A percentile compares a stretch with the other conserved stretches of the same genome.
These are phyloP conservation scores for Phialophora tarda DNA, from an alignment of 2,329 filamentous ascomycete genomes.

Conservation along the genomic window DNA sequence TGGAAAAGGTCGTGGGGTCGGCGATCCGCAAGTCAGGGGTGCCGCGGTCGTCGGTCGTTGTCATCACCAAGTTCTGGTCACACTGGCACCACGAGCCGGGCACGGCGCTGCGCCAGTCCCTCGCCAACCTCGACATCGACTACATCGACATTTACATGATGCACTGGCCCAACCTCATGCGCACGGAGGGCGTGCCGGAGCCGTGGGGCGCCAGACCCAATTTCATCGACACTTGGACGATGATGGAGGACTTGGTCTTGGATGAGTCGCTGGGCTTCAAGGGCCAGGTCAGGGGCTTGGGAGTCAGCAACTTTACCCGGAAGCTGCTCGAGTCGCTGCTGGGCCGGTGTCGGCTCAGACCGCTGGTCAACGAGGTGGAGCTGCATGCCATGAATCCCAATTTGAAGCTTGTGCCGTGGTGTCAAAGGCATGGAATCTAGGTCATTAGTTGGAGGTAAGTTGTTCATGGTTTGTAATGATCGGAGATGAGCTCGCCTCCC, in stretches of 20 bases:
- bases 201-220: constrained; percentile 40
- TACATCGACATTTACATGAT: constrained; percentile 74
- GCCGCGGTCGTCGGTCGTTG: constrained; percentile 67
- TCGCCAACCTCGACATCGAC: constrained; percentile 66
- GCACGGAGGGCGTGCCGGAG: constrained; percentile 37
- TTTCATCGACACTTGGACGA: constrained; percentile 41
- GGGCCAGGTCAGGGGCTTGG: constrained; percentile 41
- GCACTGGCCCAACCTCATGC: constrained; percentile 56
- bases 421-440: constrained; percentile 43
- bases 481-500: too few relatives aligned
- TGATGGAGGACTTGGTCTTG: constrained; percentile 42
- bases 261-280: constrained; percentile 24
- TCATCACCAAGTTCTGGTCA: constrained; percentile 71
- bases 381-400: constrained; percentile 46
- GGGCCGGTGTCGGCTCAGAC: constrained; percentile 26
- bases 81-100: constrained; percentile 68
- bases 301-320: constrained; percentile 46
- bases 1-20: constrained; percentile 68
- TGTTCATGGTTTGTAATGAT: too few relatives aligned
- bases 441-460: constrained; percentile 42
- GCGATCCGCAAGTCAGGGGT: constrained; percentile 68
- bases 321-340: constrained; percentile 43
- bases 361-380: constrained; percentile 46
- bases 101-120: constrained; percentile 61
- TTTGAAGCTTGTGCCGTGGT: constrained; percentile 44